Evolutionary conservation across 352 stramenopile genomes (phyloP).

Genomic region (Globisporangium orthogonon): DNA sequence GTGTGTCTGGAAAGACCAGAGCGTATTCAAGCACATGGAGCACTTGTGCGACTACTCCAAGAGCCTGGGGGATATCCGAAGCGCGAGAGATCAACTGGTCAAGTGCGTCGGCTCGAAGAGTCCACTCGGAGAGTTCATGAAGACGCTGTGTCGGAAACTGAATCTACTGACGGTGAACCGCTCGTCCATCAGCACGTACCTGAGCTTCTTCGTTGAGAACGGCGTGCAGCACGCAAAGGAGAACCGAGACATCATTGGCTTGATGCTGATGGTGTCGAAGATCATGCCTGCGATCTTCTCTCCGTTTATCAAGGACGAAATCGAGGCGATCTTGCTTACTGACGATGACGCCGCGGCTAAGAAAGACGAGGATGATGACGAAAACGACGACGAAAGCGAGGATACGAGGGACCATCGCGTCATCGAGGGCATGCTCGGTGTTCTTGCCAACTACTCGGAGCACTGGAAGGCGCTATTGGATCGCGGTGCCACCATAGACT

Average conservation of each 20-base stretch:
- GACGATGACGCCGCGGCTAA: conserved; percentile 6
- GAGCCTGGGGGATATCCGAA: conserved; percentile 38
- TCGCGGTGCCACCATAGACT: conserved; percentile 6
- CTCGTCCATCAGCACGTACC: conserved; percentile 21
- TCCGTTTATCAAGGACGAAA: conserved; percentile 40
- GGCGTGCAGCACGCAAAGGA: conserved; percentile 23
- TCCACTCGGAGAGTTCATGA: conserved; percentile 66
- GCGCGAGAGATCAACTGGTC: conserved; percentile 57
- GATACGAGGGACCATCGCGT: conserved; percentile 35
- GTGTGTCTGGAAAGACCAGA: conserved; percentile 69
- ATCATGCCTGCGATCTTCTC: conserved; percentile 44
- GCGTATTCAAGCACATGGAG: conserved; percentile 67
- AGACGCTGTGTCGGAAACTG: conserved; percentile 78
- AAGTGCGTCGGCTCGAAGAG: conserved; percentile 79
- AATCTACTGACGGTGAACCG: conserved; percentile 65
- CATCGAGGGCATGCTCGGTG: conserved; percentile 36
- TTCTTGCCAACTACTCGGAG: conserved; percentile 49
- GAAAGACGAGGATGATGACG: conserved; percentile 13
- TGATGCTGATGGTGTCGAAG: conserved; percentile 46
- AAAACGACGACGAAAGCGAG: conserved; percentile 24
- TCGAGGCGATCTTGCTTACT: conserved; percentile 40
- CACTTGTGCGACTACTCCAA: conserved; percentile 49
- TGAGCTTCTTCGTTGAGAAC: conserved; percentile 35
- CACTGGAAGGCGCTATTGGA: conserved; percentile 27
- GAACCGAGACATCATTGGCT: conserved; percentile 46